Evolutionary conservation across 2,329 filamentous ascomycete genomes (phyloP).

Genomic region (Ophiosphaerella herpotricha): DNA sequence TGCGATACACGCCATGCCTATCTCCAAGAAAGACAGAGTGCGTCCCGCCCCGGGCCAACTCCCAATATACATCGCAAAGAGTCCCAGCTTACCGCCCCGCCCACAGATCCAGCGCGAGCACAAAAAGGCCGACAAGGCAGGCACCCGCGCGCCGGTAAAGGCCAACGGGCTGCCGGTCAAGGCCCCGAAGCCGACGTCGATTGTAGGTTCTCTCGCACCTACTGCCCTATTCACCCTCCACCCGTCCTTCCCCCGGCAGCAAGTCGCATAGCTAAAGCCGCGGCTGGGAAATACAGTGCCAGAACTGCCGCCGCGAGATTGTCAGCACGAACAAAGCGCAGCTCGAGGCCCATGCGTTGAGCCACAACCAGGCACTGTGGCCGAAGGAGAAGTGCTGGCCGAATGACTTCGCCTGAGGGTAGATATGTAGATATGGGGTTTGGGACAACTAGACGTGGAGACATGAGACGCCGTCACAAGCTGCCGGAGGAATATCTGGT

Average conservation of each 20-base stretch:
- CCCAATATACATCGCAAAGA: not conserved
- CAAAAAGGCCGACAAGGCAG: constrained; percentile 58
- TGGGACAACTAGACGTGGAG: too few species aligned
- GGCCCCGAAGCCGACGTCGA: constrained; percentile 57
- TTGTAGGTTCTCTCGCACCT: constrained; percentile 41
- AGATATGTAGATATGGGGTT: too few species aligned
- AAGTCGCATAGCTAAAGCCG: constrained; percentile 9
- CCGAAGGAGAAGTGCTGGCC: constrained; percentile 65
- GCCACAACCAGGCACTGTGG: constrained; percentile 57
- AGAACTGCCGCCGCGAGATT: constrained; percentile 58
- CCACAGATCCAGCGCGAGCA: constrained; percentile 59
- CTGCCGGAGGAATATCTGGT: too few species aligned
- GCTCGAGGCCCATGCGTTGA: constrained; percentile 58
- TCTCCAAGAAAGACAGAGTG: constrained; percentile 56
- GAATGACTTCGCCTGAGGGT: constrained; percentile 45
- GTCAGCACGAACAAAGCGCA: constrained; percentile 58
- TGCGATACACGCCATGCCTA: constrained; percentile 45
- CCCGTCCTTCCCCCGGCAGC: not conserved
- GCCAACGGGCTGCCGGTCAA: constrained; percentile 62
- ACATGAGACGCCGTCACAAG: too few species aligned
- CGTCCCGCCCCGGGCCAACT: constrained; percentile 4
- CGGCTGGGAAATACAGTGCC: constrained; percentile 45
- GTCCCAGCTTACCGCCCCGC: constrained; percentile 1
- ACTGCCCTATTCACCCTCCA: constrained; percentile 3
- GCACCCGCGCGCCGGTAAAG: constrained; percentile 59